A percentile compares a stretch with the other conserved stretches of the same genome.
These are phyloP conservation scores for Solanum clarkiae DNA, from an alignment of 257 asterid genomes.

Conservation along the genomic window DNA sequence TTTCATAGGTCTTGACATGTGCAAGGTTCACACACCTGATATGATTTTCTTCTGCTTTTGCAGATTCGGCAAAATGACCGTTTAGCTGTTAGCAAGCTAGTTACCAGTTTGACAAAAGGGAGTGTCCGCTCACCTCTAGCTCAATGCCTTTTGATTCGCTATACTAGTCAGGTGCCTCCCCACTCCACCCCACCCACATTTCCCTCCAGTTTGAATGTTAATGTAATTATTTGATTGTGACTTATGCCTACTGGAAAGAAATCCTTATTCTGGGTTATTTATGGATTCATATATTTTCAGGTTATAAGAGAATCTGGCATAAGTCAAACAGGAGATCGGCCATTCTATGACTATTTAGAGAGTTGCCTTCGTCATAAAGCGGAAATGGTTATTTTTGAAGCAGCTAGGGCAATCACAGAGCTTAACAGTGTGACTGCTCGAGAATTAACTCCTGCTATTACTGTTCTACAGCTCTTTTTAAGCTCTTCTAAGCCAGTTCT, in stretches of 20 bases:
- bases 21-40: not conserved
- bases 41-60: conserved; percentile 1
- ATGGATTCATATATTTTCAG: conserved; percentile 22
- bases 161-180: conserved; percentile 64
- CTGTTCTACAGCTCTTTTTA: conserved; percentile 78
- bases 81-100: conserved; percentile 90
- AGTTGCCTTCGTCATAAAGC: conserved; percentile 93
- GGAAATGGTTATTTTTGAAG: conserved; percentile 94
- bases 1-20: not conserved
- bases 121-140: conserved; percentile 89
- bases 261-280: not conserved
- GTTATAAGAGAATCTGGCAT: conserved; percentile 78
- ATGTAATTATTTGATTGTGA: not conserved
- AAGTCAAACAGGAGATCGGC: conserved; percentile 71
- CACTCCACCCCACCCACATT: not conserved
- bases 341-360: conserved; percentile 91
- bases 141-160: conserved; percentile 91
- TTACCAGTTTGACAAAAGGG: conserved; percentile 89
- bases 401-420: conserved; percentile 95
- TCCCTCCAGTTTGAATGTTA: not conserved
- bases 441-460: conserved; percentile 90
- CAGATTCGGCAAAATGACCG: conserved; percentile 97
- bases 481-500: conserved; percentile 93
- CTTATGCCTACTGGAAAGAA: not conserved
- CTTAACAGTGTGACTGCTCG: conserved; percentile 69